Evolutionary conservation across 495 filamentous ascomycete genomes (phyloP).

Genomic region (Hypoxylon perforatum): DNA sequence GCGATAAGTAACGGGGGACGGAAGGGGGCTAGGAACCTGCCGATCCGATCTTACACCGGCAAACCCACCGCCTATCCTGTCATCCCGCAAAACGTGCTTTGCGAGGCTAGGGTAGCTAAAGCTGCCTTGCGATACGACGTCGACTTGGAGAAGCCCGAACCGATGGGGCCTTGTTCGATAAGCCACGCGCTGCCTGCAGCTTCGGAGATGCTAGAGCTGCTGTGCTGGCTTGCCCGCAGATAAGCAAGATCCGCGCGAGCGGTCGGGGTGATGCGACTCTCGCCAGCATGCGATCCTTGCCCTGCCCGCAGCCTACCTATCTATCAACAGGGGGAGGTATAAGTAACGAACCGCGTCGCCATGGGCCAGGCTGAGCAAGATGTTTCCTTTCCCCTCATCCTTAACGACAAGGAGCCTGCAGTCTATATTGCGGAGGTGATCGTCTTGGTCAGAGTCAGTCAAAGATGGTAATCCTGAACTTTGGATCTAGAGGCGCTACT

Average conservation of each 20-base stretch:
- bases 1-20: too few species aligned
- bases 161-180: constrained; percentile 10
- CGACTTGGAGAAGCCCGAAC: constrained; percentile 7
- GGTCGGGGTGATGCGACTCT: neutral
- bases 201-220: neutral
- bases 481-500: neutral
- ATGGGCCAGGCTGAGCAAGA: neutral
- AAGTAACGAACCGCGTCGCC: neutral
- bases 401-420: neutral
- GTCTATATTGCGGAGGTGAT: neutral
- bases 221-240: constrained; percentile 14
- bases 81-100: neutral
- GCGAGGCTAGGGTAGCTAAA: constrained; percentile 2
- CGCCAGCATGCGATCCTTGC: constrained; percentile 3
- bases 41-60: constrained; percentile 14
- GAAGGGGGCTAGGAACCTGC: constrained; percentile 14
- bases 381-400: neutral
- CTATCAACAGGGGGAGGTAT: constrained; percentile 4
- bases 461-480: constrained; percentile 16
- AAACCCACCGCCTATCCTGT: neutral
- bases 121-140: constrained; percentile 15
- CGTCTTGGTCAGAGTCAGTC: neutral
- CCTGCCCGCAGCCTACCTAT: too few species aligned
- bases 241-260: constrained; percentile 11
- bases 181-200: constrained; percentile 15